Evolutionary conservation across 2,329 filamentous ascomycete genomes (phyloP).

Genomic region (Cladophialophora psammophila): DNA sequence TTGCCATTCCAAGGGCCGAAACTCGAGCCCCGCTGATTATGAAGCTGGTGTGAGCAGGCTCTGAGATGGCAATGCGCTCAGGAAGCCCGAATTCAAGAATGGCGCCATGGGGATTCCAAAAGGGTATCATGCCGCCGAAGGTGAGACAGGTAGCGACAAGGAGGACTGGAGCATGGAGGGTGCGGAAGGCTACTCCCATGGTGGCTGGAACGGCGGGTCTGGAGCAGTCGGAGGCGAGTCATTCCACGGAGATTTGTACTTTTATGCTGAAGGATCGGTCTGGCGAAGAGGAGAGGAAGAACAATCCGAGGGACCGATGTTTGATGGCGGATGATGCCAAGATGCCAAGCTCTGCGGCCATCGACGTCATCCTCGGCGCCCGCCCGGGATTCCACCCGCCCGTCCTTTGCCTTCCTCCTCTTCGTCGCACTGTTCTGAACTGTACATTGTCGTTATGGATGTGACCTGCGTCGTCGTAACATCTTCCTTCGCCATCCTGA

Average conservation of each 20-base stretch:
- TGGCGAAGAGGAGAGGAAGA: too few species aligned
- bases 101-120: constrained; percentile 6
- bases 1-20: constrained; percentile 1
- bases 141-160: neutral
- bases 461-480: neutral
- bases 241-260: too few species aligned
- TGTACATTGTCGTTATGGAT: neutral
- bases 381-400: neutral
- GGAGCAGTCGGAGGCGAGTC: too few species aligned
- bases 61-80: constrained; percentile 7
- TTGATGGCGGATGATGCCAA: neutral
- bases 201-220: neutral
- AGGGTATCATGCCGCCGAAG: constrained; percentile 4
- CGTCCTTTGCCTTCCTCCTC: neutral
- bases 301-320: too few species aligned
- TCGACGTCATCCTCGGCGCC: constrained; percentile 1
- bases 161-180: constrained; percentile 1
- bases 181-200: neutral
- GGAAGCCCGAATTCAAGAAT: constrained; percentile 14
- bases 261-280: too few species aligned
- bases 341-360: neutral
- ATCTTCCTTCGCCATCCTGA: neutral
- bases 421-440: neutral
- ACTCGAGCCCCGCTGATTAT: neutral
- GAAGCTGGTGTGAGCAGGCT: constrained; percentile 5